Evolutionary conservation across 441 rosid species (phyloP).

Genomic region (Adansonia gregorii): DNA sequence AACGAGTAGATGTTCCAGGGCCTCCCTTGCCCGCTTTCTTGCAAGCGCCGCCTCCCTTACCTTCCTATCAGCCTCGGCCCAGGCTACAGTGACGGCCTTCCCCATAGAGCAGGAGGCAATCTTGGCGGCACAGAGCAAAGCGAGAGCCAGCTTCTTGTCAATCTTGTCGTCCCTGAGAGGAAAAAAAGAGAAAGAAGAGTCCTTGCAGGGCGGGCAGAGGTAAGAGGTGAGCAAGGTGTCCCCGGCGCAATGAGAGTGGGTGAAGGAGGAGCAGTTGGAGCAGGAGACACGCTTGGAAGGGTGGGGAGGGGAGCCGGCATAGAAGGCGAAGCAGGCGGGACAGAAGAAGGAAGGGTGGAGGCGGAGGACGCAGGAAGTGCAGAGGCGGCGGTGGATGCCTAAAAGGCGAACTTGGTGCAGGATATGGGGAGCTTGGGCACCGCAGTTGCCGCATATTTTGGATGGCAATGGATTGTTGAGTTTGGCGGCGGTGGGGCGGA

Average conservation of each 20-base stretch:
- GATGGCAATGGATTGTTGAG: neutral
- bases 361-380: constrained; percentile 38
- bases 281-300: constrained; percentile 37
- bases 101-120: constrained; percentile 34
- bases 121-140: constrained; percentile 34
- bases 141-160: constrained; percentile 26
- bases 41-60: constrained; percentile 36
- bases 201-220: constrained; percentile 34
- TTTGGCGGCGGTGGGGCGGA: neutral
- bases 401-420: constrained; percentile 34
- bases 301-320: constrained; percentile 31
- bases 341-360: constrained; percentile 37
- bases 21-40: constrained; percentile 34
- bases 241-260: constrained; percentile 41
- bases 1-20: constrained; percentile 15
- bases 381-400: constrained; percentile 36
- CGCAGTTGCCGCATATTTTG: constrained; percentile 35
- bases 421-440: neutral
- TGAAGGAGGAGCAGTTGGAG: constrained; percentile 34
- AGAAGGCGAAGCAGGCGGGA: constrained; percentile 37
- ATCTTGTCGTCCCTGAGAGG: constrained; percentile 14
- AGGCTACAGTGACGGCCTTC: constrained; percentile 27
- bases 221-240: neutral
- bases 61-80: constrained; percentile 31
- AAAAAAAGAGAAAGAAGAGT: constrained; percentile 25